These are phyloP conservation scores for Talaromyces sp. DNA, from an alignment of 2,329 filamentous ascomycete species.

Conservation along the genomic window DNA sequence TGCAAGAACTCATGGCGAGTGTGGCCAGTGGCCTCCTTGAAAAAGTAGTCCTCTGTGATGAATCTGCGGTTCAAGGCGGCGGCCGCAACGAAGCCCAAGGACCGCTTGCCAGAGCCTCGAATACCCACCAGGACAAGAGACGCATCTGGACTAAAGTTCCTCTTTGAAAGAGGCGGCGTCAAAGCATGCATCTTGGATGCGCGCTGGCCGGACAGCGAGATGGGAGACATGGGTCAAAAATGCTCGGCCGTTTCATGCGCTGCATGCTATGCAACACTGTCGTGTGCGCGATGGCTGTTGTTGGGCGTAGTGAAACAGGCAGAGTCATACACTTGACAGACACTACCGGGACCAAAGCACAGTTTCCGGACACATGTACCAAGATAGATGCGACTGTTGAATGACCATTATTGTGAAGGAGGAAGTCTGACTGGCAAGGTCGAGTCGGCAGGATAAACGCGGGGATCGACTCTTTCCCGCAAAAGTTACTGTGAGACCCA, in stretches of 20 bases:
- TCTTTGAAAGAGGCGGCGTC: conserved; percentile 9
- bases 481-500: background rate
- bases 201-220: background rate
- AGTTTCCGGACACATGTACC: background rate
- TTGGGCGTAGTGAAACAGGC: background rate
- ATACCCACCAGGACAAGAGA: conserved; percentile 40
- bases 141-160: conserved; percentile 32
- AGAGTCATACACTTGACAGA: background rate
- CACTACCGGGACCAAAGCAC: background rate
- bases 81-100: conserved; percentile 39
- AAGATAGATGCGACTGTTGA: background rate
- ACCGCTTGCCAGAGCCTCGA: conserved; percentile 40
- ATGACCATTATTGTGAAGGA: background rate
- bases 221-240: conserved; percentile 5
- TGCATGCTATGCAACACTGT: background rate
- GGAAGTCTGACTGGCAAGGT: background rate
- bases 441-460: background rate
- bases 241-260: background rate
- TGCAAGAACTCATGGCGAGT: conserved; percentile 39
- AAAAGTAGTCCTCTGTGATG: conserved; percentile 42
- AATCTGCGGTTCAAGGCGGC: conserved; percentile 39
- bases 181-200: conserved; percentile 15
- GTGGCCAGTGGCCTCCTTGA: conserved; percentile 36
- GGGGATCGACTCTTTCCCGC: background rate
- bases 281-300: background rate